A percentile compares a stretch with the other conserved stretches of the same genome.
These are phyloP conservation scores for Saccharomycopsis fibuligera DNA, from an alignment of 805 yeast genomes.

Conservation along the genomic window DNA sequence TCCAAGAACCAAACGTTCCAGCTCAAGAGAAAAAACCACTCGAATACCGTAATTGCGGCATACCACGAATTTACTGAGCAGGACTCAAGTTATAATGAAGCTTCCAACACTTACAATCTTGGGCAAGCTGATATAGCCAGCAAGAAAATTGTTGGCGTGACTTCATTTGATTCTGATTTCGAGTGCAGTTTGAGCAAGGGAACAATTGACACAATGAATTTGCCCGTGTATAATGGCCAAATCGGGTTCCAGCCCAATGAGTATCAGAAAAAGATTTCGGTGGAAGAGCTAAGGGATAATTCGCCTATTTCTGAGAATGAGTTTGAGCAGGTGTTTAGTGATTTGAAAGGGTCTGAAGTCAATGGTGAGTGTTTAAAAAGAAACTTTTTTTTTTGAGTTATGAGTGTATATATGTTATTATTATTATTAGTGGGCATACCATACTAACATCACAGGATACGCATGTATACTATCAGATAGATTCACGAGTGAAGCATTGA, in stretches of 20 bases:
- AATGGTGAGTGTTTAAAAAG: slow-evolving; percentile 76
- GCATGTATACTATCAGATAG: slow-evolving; percentile 25
- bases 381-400: slow-evolving; percentile 72
- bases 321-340: slow-evolving; percentile 47
- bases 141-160: slow-evolving; percentile 30
- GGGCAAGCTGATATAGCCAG: slow-evolving; percentile 3
- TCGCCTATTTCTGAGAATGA: slow-evolving; percentile 53
- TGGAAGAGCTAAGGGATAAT: slow-evolving; percentile 33
- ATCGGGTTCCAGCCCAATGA: slow-evolving; percentile 1
- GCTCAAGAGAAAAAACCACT: slow-evolving; percentile 75
- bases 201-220: slow-evolving; percentile 25
- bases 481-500: slow-evolving; percentile 17
- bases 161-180: slow-evolving; percentile 31
- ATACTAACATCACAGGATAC: too few species aligned
- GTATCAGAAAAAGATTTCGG: slow-evolving; percentile 20
- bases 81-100: neutral
- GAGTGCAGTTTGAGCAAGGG: slow-evolving; percentile 34
- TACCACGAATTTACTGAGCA: slow-evolving; percentile 7
- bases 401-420: too few species aligned
- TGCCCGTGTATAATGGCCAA: slow-evolving; percentile 36
- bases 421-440: too few species aligned
- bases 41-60: slow-evolving; percentile 66
- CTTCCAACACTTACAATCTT: neutral
- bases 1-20: slow-evolving; percentile 53
- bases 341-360: slow-evolving; percentile 48